Conservation (phyloP, 2,329 filamentous ascomycete genomes). For the Aureobasidium zeae region DNA sequence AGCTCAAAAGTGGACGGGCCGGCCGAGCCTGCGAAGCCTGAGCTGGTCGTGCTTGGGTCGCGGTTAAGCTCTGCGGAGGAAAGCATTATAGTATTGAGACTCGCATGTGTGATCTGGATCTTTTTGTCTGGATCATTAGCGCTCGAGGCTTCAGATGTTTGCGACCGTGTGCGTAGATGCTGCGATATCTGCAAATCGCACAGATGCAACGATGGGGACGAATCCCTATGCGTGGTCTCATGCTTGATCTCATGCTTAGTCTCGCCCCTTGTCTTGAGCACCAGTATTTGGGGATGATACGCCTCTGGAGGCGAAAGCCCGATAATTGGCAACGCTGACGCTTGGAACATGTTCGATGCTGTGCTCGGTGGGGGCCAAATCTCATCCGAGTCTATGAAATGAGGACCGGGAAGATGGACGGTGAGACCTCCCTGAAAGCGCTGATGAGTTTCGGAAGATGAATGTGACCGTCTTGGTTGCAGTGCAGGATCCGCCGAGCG, state of each 20-base stretch:
- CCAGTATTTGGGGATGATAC: not conserved
- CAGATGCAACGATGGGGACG: conserved; percentile 29
- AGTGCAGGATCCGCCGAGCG: not conserved
- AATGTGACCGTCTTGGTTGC: conserved; percentile 1
- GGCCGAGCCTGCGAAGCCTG: conserved; percentile 29
- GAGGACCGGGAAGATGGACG: conserved; percentile 2
- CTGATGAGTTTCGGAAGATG: not conserved
- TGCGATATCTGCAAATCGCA: conserved; percentile 38
- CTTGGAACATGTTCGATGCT: not conserved
- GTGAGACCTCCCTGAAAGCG: not conserved
- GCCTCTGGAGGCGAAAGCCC: not conserved
- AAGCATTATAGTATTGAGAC: conserved; percentile 22
- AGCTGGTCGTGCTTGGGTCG: conserved; percentile 17
- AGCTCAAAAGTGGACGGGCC: conserved; percentile 32
- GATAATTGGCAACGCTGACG: not conserved
- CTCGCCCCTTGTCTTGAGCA: not conserved
- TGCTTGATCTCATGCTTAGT: not conserved
- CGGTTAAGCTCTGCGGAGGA: conserved; percentile 15
- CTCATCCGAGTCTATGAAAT: not conserved
- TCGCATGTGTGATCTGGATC: conserved; percentile 1
- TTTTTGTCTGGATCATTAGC: not conserved
- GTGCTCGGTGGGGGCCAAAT: not conserved
- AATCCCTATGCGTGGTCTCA: not conserved
- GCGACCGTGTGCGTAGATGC: conserved; percentile 36
- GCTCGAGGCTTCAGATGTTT: conserved; percentile 25